Evolutionary conservation across 805 yeast genomes (phyloP), one percentile per base, ranked within the genome.

Genomic region (Saccharomycopsis synnaedendra): DNA sequence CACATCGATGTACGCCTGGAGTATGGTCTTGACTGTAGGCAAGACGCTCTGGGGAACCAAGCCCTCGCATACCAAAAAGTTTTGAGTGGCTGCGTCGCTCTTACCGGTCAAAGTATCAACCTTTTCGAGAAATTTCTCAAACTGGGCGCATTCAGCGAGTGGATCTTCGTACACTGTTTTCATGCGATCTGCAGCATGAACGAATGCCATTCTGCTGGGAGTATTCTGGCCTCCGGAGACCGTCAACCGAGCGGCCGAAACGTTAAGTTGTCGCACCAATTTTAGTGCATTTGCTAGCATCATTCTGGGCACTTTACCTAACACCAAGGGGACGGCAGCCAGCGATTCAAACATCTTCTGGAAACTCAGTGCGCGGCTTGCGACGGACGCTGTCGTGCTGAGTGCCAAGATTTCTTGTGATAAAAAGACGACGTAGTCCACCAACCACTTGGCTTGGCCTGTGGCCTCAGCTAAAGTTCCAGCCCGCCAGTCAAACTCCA

Each of bases 261-360:
- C 5, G 5, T 41, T 11, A 19, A 51, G 41, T 41, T 43, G 53
- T 27, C 38, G 49, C n/a, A 44, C 27, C 4, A 43, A 50, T 30
- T 46, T 51, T 19, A 51, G 28, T 5, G 46, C 41, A 30, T 39
- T 49, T 5, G 43, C 31, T 10, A 51, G 31, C 5, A 51, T 28
- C 4, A 49, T 48, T 19, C 51, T 39, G 4, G 54, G 48, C 10
- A 46, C 46, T 34, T 51, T 49, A 7, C 50, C 52, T 48, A 51
- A 37, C 7, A 51, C 11, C 35, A 51, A 41, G 11, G 54, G 52
- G 9, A 48, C 29, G 3, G 52, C 52, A 27, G 48, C 35, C 3
- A 46, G 42, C 4, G 38, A n/a, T 5, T 11, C 43, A 39, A 41
- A 45, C 39, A 39, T 40, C 38, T 48, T 32, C 19, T 41, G 40